Conservation (phyloP, 2,329 filamentous ascomycete genomes). For the Rhynchosporium graminicola region DNA sequence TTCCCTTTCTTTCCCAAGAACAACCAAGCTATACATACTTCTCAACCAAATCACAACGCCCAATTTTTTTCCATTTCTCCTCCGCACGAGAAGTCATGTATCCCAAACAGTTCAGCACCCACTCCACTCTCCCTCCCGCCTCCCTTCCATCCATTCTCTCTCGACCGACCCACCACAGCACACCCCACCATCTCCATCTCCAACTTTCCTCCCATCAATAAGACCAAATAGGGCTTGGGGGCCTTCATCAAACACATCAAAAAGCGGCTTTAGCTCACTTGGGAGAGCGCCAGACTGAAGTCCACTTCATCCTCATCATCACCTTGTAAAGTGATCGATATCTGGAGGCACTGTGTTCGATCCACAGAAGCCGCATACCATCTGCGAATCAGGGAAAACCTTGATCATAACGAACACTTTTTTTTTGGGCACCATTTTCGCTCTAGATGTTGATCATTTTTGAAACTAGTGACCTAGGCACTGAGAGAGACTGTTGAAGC, state of each 20-base stretch:
- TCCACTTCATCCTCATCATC: constrained; percentile 6
- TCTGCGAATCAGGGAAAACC: constrained; percentile 20
- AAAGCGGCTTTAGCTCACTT: constrained; percentile 25
- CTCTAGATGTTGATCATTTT: neutral
- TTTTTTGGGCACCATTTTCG: constrained; percentile 1
- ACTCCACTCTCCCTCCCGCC: neutral
- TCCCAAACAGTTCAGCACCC: neutral
- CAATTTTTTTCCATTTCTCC: neutral
- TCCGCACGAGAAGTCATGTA: neutral
- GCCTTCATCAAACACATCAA: constrained; percentile 6
- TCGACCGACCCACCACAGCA: neutral
- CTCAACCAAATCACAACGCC: neutral
- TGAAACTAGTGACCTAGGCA: too few relatives aligned
- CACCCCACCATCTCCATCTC: too few relatives aligned
- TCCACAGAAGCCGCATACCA: constrained; percentile 23
- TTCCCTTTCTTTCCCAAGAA: neutral
- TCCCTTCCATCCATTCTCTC: too few relatives aligned
- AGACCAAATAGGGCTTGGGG: too few relatives aligned
- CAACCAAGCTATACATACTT: neutral
- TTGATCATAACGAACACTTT: constrained; percentile 15
- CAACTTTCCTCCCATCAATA: too few relatives aligned
- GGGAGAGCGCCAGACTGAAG: constrained; percentile 25
- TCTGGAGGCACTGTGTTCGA: constrained; percentile 26
- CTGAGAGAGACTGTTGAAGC: too few relatives aligned
- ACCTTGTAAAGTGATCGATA: constrained; percentile 3